Evolutionary conservation across 2,329 filamentous ascomycete genomes (phyloP), one percentile per base, ranked within the genome.

Genomic region (Cadophora sp.): DNA sequence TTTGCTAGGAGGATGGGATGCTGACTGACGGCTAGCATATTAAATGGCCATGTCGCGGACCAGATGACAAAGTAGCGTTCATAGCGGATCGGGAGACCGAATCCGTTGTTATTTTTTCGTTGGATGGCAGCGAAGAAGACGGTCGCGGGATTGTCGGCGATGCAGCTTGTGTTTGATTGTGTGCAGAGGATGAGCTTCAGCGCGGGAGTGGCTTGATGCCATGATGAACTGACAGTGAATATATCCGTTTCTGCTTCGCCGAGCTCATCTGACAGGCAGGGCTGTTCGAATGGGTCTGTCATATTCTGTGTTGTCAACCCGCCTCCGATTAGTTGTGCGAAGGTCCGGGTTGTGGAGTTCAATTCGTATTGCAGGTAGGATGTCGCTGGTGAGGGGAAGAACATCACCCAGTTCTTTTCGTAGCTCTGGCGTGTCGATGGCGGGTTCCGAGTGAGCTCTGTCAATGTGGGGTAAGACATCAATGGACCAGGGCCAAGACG

Each of bases 341-440:
- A 69, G n/a, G 72, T 74, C 4, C 73, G 65, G n/a, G 58, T 75
- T 16, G 74, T 71, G 5, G 72, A 72, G 22, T 73, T 72, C 24
- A 80, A 55, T 64, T 81, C 79, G 68, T 80, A 81, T 58, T 80
- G 79, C 16, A 81, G 69, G 68, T 79, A 81, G 2, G 78, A 74
- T 29, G 76, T 76, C 19, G 76, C 73, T 4, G 70, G 68, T 6
- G 72, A 73, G 4, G 76, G 74, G 46, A 79, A 81, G 72, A 79
- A 80, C 50, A 80, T 73, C 26, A 81, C 72, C 79, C 79, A 81
- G 43, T 81, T 81, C 74, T 81, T 81, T 70, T 81, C 79, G 51
- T 81, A 78, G 22, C 74, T 72, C 37, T 72, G 73, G 9, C 79
- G 74, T 8, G 76, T 77, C 7, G 68, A 66, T 3, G 75, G 71